A percentile compares a stretch with the other conserved stretches of the same genome.
Evolutionary conservation across 148 eudicot species (phyloP).

Genomic region (Persicaria tinctoria): DNA sequence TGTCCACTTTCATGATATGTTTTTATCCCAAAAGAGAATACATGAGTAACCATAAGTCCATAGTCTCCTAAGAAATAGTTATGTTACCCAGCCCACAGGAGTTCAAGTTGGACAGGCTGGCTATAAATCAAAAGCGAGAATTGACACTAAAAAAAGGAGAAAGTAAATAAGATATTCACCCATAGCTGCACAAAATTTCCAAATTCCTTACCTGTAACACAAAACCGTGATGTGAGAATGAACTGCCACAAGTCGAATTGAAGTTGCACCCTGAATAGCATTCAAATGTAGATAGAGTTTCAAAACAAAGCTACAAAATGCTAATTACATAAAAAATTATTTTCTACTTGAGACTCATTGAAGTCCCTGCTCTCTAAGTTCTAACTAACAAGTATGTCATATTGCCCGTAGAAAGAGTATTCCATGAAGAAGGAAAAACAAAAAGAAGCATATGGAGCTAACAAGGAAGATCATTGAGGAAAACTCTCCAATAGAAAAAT

Average conservation of each 20-base stretch:
- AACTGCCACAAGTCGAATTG: constrained; percentile 16
- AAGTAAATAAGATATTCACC: neutral
- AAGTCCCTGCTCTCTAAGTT: neutral
- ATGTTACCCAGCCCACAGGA: neutral
- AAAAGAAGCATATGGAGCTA: neutral
- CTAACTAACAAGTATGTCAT: neutral
- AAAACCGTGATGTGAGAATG: constrained; percentile 28
- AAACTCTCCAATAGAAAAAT: neutral
- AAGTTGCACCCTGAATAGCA: constrained; percentile 31
- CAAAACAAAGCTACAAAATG: constrained; percentile 2
- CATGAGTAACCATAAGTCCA: no score
- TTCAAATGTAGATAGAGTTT: constrained; percentile 5
- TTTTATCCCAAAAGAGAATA: no score
- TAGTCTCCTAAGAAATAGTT: neutral
- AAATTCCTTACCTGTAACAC: constrained; percentile 39
- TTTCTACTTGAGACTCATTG: neutral
- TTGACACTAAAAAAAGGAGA: neutral
- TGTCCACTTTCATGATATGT: no score
- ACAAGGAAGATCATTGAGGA: neutral
- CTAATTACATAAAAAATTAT: neutral
- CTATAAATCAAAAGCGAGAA: neutral
- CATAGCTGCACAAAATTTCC: neutral
- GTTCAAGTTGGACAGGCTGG: neutral
- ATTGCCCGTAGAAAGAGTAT: neutral
- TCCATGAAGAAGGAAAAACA: neutral